Evolutionary conservation across 306 rosid genomes (phyloP).

Genomic region (Lupinus albus): DNA sequence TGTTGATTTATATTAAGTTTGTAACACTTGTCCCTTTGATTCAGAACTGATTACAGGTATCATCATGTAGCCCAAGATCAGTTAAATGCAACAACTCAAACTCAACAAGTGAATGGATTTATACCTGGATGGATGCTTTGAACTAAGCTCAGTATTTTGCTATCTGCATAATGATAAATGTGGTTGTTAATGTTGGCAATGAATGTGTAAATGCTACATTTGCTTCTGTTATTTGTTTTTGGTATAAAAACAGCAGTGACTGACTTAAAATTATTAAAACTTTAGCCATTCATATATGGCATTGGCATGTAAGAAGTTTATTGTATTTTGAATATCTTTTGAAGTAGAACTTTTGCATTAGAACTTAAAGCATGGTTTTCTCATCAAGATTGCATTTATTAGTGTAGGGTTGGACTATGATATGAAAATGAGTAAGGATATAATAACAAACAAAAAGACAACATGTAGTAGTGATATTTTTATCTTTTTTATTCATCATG

Average conservation of each 20-base stretch:
- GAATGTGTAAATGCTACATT: slow-evolving; percentile 44
- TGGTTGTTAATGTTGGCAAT: slow-evolving; percentile 42
- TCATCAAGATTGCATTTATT: slow-evolving; percentile 12
- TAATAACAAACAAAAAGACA: too few relatives aligned
- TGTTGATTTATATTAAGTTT: not conserved
- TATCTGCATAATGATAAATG: slow-evolving; percentile 36
- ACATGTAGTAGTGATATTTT: too few relatives aligned
- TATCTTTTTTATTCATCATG: too few relatives aligned
- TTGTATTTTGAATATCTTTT: slow-evolving; percentile 52
- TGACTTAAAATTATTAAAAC: slow-evolving; percentile 45
- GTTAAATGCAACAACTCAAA: slow-evolving; percentile 61
- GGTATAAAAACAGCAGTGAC: slow-evolving; percentile 49
- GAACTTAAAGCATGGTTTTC: not conserved
- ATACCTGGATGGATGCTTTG: slow-evolving; percentile 96
- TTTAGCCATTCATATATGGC: slow-evolving; percentile 45
- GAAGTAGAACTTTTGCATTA: slow-evolving; percentile 19
- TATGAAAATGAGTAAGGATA: not conserved
- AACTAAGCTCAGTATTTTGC: slow-evolving; percentile 36
- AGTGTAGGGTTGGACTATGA: slow-evolving; percentile 8
- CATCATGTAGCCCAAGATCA: slow-evolving; percentile 59
- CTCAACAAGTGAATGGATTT: slow-evolving; percentile 76
- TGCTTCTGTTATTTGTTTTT: slow-evolving; percentile 47
- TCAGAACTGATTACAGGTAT: slow-evolving; percentile 59
- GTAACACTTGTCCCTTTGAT: not conserved
- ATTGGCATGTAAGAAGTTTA: slow-evolving; percentile 34